A percentile compares a stretch with the other conserved stretches of the same genome.
These are phyloP conservation scores for Xerocomellus chrysenteron DNA, from an alignment of 768 basidiomycete species.

Conservation along the genomic window DNA sequence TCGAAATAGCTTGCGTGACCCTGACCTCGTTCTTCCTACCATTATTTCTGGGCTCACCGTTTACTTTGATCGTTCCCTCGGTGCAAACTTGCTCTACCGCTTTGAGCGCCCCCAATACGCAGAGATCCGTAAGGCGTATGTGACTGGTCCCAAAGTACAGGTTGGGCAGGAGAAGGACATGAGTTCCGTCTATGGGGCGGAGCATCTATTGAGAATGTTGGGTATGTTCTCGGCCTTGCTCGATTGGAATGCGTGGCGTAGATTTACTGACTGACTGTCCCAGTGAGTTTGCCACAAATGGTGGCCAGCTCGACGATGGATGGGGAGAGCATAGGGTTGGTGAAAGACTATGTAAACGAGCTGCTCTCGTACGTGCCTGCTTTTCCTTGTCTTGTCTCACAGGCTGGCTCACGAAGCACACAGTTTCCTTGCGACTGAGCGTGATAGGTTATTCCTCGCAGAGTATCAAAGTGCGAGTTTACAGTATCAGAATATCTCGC, in stretches of 20 bases:
- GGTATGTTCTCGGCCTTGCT: slow-evolving; percentile 52
- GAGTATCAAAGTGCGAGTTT: slow-evolving; percentile 78
- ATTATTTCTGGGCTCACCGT: slow-evolving; percentile 81
- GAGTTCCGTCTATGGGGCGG: slow-evolving; percentile 90
- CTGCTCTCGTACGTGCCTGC: slow-evolving; percentile 62
- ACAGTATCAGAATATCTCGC: slow-evolving; percentile 80
- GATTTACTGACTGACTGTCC: slow-evolving; percentile 7
- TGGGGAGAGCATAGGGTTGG: slow-evolving; percentile 74
- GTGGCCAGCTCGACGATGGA: slow-evolving; percentile 90
- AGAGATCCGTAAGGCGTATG: slow-evolving; percentile 67
- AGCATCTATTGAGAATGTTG: slow-evolving; percentile 88
- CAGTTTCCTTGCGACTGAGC: slow-evolving; percentile 81
- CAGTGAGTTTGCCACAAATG: slow-evolving; percentile 92
- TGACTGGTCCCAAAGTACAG: slow-evolving; percentile 69
- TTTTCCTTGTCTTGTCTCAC: background rate
- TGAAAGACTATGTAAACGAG: slow-evolving; percentile 89
- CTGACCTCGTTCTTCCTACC: slow-evolving; percentile 68
- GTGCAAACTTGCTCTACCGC: slow-evolving; percentile 88
- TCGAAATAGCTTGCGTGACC: slow-evolving; percentile 59
- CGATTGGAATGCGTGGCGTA: background rate
- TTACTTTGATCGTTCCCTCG: slow-evolving; percentile 92
- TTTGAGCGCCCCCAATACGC: slow-evolving; percentile 95
- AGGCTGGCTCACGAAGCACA: background rate
- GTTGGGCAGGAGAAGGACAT: slow-evolving; percentile 77
- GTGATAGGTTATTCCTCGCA: slow-evolving; percentile 66